Base-by-base conservation (phyloP, 1,284 basidiomycete species). In the Rhodotorula glutinis region DNA sequence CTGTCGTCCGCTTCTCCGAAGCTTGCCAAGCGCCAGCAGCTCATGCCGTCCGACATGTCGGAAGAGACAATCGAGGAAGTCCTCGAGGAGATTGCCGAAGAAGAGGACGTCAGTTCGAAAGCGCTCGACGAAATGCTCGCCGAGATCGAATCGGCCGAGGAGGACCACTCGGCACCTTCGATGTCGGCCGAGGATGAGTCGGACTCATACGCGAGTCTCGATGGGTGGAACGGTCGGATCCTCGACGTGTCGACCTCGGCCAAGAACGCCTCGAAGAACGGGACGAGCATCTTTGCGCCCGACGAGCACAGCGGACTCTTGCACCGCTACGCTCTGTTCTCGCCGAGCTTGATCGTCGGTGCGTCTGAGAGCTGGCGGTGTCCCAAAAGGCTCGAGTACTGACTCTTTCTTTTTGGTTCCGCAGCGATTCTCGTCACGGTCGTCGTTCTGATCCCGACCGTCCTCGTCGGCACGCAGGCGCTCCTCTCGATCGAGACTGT, bases 301-400 rank as follows among this genome's bases (percentile, higher is more conserved):
- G 46, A 60, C 47, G 53, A 53, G 8, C 44, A 46, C 5, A 41
- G 33, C 25, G 72, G 72, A 0, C 29, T 73, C 19, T 54, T 73
- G 21, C 66, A 71, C 49, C 69, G 72, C 25, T 73, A 73, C 51
- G 63, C 67, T 23, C 67, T 73, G 40, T 69, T 73, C 61, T 65
- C 69, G 1, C 69, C 72, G 4, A 57, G 62, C 38, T 40, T 73
- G 25, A 58, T 73, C 46, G 60, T 73, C 33, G 41, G 69, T 69
- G 47, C 53, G 69, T 59, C 16, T n/a, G 46, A 23, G 19, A 23
- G 46, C 46, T 21, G 46, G 46, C 19, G 46, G 17, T 23, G 17
- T 47, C n/a, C n/a, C 19, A 33, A 21, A 8, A 49, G 5, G 25
- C 23, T 54, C 11, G 14, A 19, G n/a, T 29, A 9, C 53, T 46